These are phyloP conservation scores for Arxiozyma slooffiae DNA, from an alignment of 1,139 yeast genomes.

Conservation along the genomic window DNA sequence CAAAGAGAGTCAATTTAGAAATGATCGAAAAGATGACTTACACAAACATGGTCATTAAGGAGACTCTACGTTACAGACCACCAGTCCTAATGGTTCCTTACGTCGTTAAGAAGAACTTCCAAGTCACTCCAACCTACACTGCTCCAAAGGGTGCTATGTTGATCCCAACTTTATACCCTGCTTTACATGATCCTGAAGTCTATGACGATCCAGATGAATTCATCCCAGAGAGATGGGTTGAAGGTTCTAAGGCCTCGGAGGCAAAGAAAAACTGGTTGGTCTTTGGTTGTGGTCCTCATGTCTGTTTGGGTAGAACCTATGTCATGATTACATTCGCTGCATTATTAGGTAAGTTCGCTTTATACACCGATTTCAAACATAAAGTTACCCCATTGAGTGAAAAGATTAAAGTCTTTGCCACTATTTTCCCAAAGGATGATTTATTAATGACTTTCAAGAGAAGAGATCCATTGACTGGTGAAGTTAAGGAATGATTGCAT, in stretches of 20 bases:
- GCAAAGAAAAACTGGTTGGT: slow-evolving; percentile 89
- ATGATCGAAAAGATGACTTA: slow-evolving; percentile 78
- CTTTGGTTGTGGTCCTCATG: slow-evolving; percentile 95
- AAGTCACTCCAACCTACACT: slow-evolving; percentile 70
- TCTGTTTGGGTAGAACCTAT: slow-evolving; percentile 87
- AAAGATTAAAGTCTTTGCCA: slow-evolving; percentile 90
- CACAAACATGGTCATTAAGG: slow-evolving; percentile 84
- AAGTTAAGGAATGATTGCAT: slow-evolving; percentile 18
- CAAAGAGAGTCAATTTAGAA: slow-evolving; percentile 51
- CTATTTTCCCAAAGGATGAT: slow-evolving; percentile 95
- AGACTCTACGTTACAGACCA: slow-evolving; percentile 87
- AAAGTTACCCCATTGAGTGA: slow-evolving; percentile 75
- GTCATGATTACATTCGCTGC: slow-evolving; percentile 85
- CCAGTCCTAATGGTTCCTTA: slow-evolving; percentile 98
- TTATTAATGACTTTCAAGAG: slow-evolving; percentile 64
- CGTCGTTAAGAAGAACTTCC: slow-evolving; percentile 76
- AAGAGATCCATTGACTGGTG: slow-evolving; percentile 42
- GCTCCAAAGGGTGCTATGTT: slow-evolving; percentile 97
- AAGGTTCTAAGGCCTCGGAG: slow-evolving; percentile 47
- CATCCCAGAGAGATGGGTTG: slow-evolving; percentile 92
- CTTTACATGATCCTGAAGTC: slow-evolving; percentile 93
- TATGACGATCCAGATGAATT: slow-evolving; percentile 89
- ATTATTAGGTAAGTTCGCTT: slow-evolving; percentile 77
- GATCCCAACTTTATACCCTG: slow-evolving; percentile 89
- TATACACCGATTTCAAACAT: slow-evolving; percentile 74